Conservation (phyloP, 1,284 basidiomycete species). For the Meripilus lineatus region DNA sequence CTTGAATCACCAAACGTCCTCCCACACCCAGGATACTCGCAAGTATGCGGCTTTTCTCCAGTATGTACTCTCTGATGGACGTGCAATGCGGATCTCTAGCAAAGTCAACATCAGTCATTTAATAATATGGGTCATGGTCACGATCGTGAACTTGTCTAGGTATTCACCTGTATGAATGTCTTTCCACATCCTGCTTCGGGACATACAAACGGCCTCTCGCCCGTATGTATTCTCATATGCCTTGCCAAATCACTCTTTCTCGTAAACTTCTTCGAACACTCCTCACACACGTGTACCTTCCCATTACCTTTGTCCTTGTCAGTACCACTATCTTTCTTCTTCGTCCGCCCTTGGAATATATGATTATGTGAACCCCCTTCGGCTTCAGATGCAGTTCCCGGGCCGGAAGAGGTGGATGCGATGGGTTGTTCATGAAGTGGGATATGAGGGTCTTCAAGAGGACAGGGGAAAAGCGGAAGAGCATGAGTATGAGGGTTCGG, state of each 20-base stretch:
- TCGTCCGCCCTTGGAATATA: too few species aligned
- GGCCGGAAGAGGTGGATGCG: constrained; percentile 43
- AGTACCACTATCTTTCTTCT: constrained; percentile 25
- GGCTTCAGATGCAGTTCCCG: constrained; percentile 17
- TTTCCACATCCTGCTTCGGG: constrained; percentile 70
- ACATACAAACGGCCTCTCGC: constrained; percentile 80
- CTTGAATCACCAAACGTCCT: constrained; percentile 87
- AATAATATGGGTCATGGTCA: neutral
- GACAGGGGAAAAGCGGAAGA: too few species aligned
- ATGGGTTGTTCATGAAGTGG: constrained; percentile 25
- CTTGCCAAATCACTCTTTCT: constrained; percentile 72
- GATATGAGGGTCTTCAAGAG: constrained; percentile 8
- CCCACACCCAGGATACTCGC: constrained; percentile 79
- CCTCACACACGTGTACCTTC: constrained; percentile 45
- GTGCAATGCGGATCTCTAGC: constrained; percentile 77
- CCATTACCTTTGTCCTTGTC: constrained; percentile 30
- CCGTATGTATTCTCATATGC: constrained; percentile 86
- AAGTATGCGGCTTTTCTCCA: constrained; percentile 85
- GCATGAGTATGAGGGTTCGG: neutral
- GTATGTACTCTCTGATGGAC: constrained; percentile 86
- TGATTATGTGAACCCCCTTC: constrained; percentile 17
- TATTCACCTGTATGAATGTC: constrained; percentile 76
- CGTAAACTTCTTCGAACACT: constrained; percentile 72
- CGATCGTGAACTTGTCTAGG: constrained; percentile 2
- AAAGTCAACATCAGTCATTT: constrained; percentile 10